These are phyloP conservation scores for Mangifera indica DNA, from an alignment of 345 rosid genomes.

Conservation along the genomic window DNA sequence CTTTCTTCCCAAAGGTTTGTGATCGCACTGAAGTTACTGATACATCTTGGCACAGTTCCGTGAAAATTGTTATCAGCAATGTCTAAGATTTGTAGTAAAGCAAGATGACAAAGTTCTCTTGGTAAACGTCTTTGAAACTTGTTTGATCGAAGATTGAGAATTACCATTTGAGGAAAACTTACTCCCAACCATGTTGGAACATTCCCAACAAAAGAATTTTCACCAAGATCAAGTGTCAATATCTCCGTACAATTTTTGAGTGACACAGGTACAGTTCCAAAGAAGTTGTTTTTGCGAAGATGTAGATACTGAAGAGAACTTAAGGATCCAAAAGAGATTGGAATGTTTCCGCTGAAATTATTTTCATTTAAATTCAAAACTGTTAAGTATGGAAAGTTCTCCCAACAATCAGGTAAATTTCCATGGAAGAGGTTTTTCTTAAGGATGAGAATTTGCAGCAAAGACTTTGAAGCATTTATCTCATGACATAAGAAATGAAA, in stretches of 20 bases:
- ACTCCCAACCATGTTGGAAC: constrained; percentile 7
- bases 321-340: background rate
- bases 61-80: background rate
- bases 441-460: constrained; percentile 35
- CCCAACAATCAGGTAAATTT: constrained; percentile 27
- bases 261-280: background rate
- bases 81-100: background rate
- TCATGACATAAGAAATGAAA: constrained; percentile 24
- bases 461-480: background rate
- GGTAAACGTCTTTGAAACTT: background rate
- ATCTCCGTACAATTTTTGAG: background rate
- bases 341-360: background rate
- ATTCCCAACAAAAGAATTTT: constrained; percentile 1
- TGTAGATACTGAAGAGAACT: background rate
- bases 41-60: background rate
- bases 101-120: background rate
- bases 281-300: background rate
- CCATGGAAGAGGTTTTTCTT: constrained; percentile 29
- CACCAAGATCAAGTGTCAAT: background rate
- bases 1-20: too few relatives aligned
- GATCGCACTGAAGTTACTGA: background rate
- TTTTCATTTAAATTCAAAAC: constrained; percentile 15
- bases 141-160: constrained; percentile 19
- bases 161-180: background rate
- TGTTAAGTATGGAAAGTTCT: background rate